Conservation (phyloP, 169 alveolate genomes). For the Eimeria acervulina region DNA sequence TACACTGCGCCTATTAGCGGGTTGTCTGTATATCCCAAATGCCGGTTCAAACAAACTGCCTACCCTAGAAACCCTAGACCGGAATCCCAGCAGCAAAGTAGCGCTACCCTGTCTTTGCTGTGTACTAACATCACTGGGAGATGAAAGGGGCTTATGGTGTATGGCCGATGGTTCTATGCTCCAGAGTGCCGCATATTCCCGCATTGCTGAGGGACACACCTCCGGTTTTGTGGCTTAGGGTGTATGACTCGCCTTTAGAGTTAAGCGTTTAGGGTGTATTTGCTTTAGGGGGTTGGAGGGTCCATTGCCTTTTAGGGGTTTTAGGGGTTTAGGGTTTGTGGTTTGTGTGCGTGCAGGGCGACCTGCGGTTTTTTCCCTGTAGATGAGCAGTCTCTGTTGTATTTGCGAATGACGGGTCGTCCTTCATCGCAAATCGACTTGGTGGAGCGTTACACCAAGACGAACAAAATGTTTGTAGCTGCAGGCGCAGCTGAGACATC, state of each 20-base stretch:
- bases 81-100: neutral
- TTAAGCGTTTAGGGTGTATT: too few relatives aligned
- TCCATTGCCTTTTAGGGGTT: neutral
- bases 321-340: neutral
- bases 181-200: neutral
- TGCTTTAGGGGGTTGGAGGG: too few relatives aligned
- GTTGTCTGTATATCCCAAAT: neutral
- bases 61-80: too few relatives aligned
- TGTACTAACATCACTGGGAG: neutral
- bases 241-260: too few relatives aligned
- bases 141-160: neutral
- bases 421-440: slow-evolving; percentile 90
- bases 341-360: slow-evolving; percentile 86
- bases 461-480: slow-evolving; percentile 32
- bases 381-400: slow-evolving; percentile 95
- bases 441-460: slow-evolving; percentile 91
- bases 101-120: neutral
- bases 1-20: neutral
- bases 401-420: slow-evolving; percentile 96
- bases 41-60: neutral
- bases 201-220: neutral
- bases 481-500: neutral
- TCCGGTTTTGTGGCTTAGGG: neutral
- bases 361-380: slow-evolving; percentile 98
- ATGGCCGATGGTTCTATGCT: neutral